Percentiles rank a stretch among this genome's conserved stretches.
Evolutionary conservation across 768 basidiomycete genomes (phyloP).

Genomic region (Amanita molliuscula): DNA sequence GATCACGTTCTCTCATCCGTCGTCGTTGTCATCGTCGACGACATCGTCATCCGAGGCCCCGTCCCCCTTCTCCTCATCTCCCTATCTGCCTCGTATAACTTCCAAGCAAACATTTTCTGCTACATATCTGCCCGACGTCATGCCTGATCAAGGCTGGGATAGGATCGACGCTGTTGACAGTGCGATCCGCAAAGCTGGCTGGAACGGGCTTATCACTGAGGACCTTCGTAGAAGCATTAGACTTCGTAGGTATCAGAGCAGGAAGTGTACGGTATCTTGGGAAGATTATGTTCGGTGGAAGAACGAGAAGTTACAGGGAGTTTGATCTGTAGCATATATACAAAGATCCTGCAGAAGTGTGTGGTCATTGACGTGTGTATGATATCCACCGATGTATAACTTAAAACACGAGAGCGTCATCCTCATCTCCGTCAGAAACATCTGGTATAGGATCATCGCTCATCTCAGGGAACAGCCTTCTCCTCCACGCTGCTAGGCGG

Average conservation of each 20-base stretch:
- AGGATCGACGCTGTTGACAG: slow-evolving; percentile 84
- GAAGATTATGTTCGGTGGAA: slow-evolving; percentile 75
- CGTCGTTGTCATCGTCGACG: slow-evolving; percentile 32
- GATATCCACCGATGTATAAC: not conserved
- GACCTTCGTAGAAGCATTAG: slow-evolving; percentile 66
- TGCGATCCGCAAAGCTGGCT: slow-evolving; percentile 91
- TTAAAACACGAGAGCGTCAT: not conserved
- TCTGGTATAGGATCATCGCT: not conserved
- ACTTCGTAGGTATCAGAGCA: slow-evolving; percentile 78
- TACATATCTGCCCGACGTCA: slow-evolving; percentile 90
- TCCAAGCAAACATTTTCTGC: slow-evolving; percentile 63
- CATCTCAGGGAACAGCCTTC: slow-evolving; percentile 22
- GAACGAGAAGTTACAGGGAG: slow-evolving; percentile 17
- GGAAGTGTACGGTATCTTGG: slow-evolving; percentile 57
- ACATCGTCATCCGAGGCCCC: slow-evolving; percentile 50
- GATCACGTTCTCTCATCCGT: slow-evolving; percentile 79
- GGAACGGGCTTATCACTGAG: slow-evolving; percentile 73
- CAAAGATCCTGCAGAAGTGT: not conserved
- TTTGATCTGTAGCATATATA: slow-evolving; percentile 5
- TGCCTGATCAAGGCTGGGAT: slow-evolving; percentile 89
- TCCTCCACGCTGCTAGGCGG: slow-evolving; percentile 31
- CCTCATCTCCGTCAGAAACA: not conserved
- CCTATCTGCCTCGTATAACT: slow-evolving; percentile 42
- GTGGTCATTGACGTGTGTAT: not conserved
- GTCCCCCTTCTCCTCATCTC: slow-evolving; percentile 61